A percentile compares a stretch with the other conserved stretches of the same genome.
phyloP scores from a whole-genome alignment of 345 rosid genomes.

The Angophora floribunda region DNA sequence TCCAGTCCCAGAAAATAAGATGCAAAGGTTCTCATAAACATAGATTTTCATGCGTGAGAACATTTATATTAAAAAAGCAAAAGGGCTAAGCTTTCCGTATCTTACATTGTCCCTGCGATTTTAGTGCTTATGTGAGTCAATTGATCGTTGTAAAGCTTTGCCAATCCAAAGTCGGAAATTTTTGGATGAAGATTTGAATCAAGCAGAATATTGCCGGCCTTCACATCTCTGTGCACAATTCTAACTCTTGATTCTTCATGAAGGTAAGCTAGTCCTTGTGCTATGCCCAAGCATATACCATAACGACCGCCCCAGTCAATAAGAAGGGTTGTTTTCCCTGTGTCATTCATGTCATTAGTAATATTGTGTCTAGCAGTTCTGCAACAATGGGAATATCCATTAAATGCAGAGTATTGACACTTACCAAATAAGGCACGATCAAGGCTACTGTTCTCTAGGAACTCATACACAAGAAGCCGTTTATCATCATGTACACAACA shows the following conservation, averaged over 20 bases:
- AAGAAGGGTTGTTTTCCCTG: slow-evolving; percentile 25
- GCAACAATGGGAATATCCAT: background rate
- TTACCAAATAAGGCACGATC: slow-evolving; percentile 58
- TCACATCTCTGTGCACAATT: slow-evolving; percentile 49
- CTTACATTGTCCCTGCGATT: slow-evolving; percentile 54
- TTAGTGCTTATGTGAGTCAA: slow-evolving; percentile 51
- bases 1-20: background rate
- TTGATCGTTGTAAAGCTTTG: slow-evolving; percentile 44
- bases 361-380: background rate
- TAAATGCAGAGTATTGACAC: too few species aligned
- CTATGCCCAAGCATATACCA: slow-evolving; percentile 43
- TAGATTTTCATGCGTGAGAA: background rate
- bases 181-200: slow-evolving; percentile 39
- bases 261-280: slow-evolving; percentile 51
- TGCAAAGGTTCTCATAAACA: background rate
- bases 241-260: slow-evolving; percentile 51
- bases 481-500: slow-evolving; percentile 48
- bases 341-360: background rate
- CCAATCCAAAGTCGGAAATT: slow-evolving; percentile 55
- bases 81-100: background rate
- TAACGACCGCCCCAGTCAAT: slow-evolving; percentile 31
- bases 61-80: background rate
- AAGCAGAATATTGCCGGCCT: slow-evolving; percentile 38
- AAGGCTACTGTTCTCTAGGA: slow-evolving; percentile 55
- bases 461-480: slow-evolving; percentile 64